Base-by-base conservation (phyloP, 352 stramenopile species). In the Elongisporangium undulatum region DNA sequence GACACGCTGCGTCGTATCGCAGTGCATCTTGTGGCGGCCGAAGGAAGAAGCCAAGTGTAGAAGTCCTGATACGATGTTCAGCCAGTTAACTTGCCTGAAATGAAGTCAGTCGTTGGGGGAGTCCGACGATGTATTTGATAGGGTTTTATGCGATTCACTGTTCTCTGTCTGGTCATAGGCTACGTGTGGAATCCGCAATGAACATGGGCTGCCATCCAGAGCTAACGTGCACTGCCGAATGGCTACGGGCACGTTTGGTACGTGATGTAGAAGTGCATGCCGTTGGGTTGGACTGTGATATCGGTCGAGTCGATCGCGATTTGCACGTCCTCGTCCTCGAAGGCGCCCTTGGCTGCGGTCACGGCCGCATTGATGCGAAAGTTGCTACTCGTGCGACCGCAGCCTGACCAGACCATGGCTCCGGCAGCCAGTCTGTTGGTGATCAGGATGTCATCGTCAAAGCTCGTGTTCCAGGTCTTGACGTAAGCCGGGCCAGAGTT, bases 321-420 rank as follows among this genome's bases (percentile, higher is more conserved):
- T 56, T 84, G 71, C 23, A 77, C 75, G 15, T 81, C 64, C 20
- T 79, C 65, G 48, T 65, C 68, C 7, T 50, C 60, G 1, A 41
- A 54, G 8, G 62, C 15, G 38, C 56, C 51, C 59, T 84, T 84
- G 50, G 61, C 62, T 7, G 69, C 72, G 16, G 72, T 81, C 50
- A 81, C 65, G 12, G 69, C 75, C 50, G 60, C 77, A 62, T 81
- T 84, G n/a, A 84, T 66, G 39, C 75, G 72, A 59, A 84, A 81
- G 63, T 77, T 77, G 49, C 69, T 81, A 16, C 67, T 81, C 2
- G 69, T 68, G 10, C 9, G 34, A 19, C 72, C 75, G 45, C 75
- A 84, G 1, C 72, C 67, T 5, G 75, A 77, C 75, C 75, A 84
- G n/a, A 81, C 75, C 17, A 84, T 58, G 21, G 72, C 72, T n/a